Conservation (phyloP, 352 stramenopile genomes). For the Plasmopara viticola region DNA sequence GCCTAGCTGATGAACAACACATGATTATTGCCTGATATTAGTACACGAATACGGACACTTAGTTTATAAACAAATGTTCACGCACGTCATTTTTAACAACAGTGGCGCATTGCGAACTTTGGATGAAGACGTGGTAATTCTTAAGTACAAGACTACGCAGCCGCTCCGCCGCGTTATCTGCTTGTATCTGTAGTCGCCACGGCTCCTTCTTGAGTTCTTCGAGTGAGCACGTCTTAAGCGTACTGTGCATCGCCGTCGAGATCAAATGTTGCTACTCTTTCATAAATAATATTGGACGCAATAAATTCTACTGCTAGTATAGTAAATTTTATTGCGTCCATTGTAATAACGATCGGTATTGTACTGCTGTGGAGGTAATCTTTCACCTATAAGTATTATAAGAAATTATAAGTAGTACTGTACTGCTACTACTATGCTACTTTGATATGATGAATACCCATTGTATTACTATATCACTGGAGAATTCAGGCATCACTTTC, state of each 20-base stretch:
- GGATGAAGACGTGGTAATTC: constrained; percentile 89
- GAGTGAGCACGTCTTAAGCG: constrained; percentile 54
- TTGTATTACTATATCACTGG: too few relatives aligned
- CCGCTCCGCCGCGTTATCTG: constrained; percentile 71
- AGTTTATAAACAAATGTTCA: background rate
- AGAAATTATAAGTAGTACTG: too few relatives aligned
- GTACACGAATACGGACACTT: background rate
- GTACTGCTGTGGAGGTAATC: too few relatives aligned
- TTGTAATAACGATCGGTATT: too few relatives aligned
- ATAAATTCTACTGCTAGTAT: too few relatives aligned
- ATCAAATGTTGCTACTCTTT: too few relatives aligned
- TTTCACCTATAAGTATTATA: too few relatives aligned
- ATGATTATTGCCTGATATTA: constrained; percentile 4
- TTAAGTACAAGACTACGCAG: constrained; percentile 75
- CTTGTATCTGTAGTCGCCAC: constrained; percentile 70
- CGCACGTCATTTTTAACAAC: constrained; percentile 75
- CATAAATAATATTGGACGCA: too few relatives aligned
- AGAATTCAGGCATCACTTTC: too few relatives aligned
- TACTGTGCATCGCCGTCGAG: constrained; percentile 9
- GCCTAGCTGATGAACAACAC: constrained; percentile 29
- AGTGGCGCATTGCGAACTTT: constrained; percentile 82
- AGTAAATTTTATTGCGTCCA: too few relatives aligned
- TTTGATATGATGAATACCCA: too few relatives aligned
- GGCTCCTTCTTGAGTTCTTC: constrained; percentile 85
- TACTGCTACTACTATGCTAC: too few relatives aligned